phyloP scores from a whole-genome alignment of 2,329 filamentous ascomycete genomes.

The Davidsoniella neocaledoniae region DNA sequence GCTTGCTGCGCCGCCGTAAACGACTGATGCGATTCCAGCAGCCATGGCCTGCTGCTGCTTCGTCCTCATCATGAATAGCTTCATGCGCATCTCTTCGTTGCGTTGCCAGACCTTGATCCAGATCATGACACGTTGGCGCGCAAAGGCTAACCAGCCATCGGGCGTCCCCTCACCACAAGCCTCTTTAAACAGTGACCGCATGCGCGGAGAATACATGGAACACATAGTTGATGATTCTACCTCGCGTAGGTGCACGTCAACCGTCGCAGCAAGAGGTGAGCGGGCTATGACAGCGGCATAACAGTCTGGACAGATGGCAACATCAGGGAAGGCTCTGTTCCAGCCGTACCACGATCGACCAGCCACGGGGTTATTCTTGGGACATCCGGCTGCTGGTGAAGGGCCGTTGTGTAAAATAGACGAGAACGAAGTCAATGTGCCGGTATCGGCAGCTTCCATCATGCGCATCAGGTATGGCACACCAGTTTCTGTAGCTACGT shows the following conservation, averaged over 20 bases:
- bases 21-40: conserved; percentile 19
- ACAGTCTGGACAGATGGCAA: conserved; percentile 20
- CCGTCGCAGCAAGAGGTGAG: conserved; percentile 16
- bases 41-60: conserved; percentile 16
- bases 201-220: conserved; percentile 23
- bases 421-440: conserved; percentile 20
- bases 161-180: conserved; percentile 18
- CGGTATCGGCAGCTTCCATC: conserved; percentile 19
- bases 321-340: conserved; percentile 15
- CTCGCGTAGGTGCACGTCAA: conserved; percentile 17
- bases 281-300: conserved; percentile 19
- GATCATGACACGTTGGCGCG: conserved; percentile 16
- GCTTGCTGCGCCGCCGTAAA: conserved; percentile 20
- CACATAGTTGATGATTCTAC: conserved; percentile 19
- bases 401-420: conserved; percentile 11
- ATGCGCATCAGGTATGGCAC: conserved; percentile 16
- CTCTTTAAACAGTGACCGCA: conserved; percentile 21
- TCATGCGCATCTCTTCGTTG: conserved; percentile 18
- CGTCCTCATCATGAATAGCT: conserved; percentile 21
- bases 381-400: conserved; percentile 15
- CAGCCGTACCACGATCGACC: conserved; percentile 22
- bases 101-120: conserved; percentile 19
- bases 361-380: conserved; percentile 16
- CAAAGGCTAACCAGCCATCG: conserved; percentile 18
- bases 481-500: conserved; percentile 16